Evolutionary conservation across 352 stramenopile species (phyloP).

Genomic region (Aphanomyces stellatus): DNA sequence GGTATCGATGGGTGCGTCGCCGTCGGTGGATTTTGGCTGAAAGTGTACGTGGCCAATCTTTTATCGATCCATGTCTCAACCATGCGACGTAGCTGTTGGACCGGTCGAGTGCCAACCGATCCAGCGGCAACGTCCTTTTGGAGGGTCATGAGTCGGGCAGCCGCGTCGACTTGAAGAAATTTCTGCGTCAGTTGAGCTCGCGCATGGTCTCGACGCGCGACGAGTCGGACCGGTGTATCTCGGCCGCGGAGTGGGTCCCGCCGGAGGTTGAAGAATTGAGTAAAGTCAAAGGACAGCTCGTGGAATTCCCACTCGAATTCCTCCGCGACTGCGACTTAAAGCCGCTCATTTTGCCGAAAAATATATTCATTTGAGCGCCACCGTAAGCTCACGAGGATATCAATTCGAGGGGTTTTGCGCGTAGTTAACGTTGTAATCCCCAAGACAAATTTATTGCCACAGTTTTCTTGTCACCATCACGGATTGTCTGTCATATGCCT

Average conservation of each 20-base stretch:
- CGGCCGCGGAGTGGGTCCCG: not conserved
- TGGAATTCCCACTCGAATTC: conserved; percentile 19
- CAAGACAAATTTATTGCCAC: no score
- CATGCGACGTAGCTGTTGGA: no score
- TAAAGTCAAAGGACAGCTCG: conserved; percentile 11
- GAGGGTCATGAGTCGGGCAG: no score
- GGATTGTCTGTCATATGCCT: no score
- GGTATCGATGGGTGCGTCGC: conserved; percentile 18
- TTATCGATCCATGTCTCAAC: no score
- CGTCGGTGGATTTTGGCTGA: conserved; percentile 10
- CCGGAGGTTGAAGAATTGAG: conserved; percentile 17
- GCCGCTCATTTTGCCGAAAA: conserved; percentile 18
- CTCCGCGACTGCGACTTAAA: conserved; percentile 15
- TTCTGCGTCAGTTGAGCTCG: not conserved
- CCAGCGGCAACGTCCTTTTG: no score
- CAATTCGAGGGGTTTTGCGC: no score
- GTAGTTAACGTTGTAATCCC: no score
- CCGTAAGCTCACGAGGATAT: no score
- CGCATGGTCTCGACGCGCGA: not conserved
- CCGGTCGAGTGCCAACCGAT: no score
- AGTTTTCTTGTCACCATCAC: no score
- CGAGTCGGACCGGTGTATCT: not conserved
- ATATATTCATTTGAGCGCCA: conserved; percentile 19
- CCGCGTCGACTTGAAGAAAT: not conserved
- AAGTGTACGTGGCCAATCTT: not conserved